Conservation (phyloP, 352 stramenopile species). For the Phytophthora sp. region DNA sequence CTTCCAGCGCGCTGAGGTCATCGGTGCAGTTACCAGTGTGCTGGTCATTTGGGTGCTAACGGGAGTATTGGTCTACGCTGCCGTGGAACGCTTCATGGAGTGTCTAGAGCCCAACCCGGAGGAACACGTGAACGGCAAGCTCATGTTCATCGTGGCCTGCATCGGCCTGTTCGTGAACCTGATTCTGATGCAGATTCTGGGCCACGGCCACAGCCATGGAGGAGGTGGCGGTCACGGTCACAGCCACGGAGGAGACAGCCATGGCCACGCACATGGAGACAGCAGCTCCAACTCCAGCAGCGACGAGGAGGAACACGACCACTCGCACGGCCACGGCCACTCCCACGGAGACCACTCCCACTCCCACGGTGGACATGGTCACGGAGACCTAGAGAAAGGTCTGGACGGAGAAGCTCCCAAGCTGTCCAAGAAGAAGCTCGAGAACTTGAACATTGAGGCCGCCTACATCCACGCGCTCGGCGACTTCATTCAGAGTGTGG, state of each 20-base stretch:
- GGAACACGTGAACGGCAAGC: conserved; percentile 93
- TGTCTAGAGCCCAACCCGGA: conserved; percentile 74
- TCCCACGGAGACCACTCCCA: conserved; percentile 37
- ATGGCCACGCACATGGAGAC: conserved; percentile 40
- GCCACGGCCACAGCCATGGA: conserved; percentile 74
- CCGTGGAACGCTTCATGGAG: conserved; percentile 88
- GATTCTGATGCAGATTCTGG: conserved; percentile 93
- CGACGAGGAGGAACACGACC: conserved; percentile 20
- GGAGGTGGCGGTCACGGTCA: conserved; percentile 51
- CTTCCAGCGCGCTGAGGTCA: conserved; percentile 94
- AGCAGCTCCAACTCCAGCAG: conserved; percentile 4
- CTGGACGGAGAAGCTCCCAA: conserved; percentile 15
- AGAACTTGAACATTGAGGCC: conserved; percentile 96
- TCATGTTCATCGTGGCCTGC: conserved; percentile 97
- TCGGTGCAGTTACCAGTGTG: conserved; percentile 95
- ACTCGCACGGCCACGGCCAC: conserved; percentile 41
- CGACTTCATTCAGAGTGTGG: conserved; percentile 97
- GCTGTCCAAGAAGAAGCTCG: conserved; percentile 48
- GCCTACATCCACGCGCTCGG: conserved; percentile 98
- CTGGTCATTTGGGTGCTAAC: conserved; percentile 94
- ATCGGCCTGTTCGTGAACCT: conserved; percentile 98
- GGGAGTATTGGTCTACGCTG: conserved; percentile 93
- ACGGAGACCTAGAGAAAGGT: conserved; percentile 40
- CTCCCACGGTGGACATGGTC: no score
- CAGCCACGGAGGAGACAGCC: conserved; percentile 32